Percentiles rank a stretch among this genome's conserved stretches.
Conservation (phyloP, 441 rosid species). For the Geranium incanum region DNA sequence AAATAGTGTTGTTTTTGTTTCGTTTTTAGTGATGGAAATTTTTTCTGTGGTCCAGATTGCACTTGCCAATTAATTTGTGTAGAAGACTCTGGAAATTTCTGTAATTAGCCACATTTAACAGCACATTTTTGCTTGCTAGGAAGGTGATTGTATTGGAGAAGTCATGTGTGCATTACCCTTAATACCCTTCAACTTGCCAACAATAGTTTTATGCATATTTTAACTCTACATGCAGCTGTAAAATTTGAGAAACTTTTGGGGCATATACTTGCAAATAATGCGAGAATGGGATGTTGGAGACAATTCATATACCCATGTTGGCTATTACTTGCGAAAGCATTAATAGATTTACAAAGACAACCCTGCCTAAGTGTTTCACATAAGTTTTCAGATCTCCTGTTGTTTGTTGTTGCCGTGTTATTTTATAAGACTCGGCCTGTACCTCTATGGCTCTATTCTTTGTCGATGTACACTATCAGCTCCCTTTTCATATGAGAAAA, state of each 20-base stretch:
- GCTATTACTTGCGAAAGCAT: background rate
- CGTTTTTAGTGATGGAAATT: background rate
- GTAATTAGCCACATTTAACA: background rate
- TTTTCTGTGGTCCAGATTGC: background rate
- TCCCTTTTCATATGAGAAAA: too few relatives aligned
- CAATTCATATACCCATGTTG: background rate
- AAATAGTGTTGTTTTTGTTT: background rate
- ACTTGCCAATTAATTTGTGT: background rate
- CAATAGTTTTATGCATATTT: background rate
- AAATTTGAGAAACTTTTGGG: too few relatives aligned
- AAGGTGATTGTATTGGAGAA: background rate
- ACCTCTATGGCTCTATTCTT: too few relatives aligned
- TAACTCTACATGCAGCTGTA: too few relatives aligned
- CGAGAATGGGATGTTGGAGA: background rate
- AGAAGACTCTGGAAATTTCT: background rate
- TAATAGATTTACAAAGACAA: background rate
- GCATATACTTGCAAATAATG: too few relatives aligned
- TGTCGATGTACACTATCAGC: too few relatives aligned
- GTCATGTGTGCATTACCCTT: background rate
- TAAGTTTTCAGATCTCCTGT: background rate
- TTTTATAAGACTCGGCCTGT: too few relatives aligned
- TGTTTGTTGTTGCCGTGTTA: background rate
- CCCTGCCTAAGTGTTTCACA: background rate
- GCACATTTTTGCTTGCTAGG: background rate
- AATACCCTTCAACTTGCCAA: background rate